Base-by-base conservation (phyloP, 495 filamentous ascomycete species). In the Ramalina intermedia region DNA sequence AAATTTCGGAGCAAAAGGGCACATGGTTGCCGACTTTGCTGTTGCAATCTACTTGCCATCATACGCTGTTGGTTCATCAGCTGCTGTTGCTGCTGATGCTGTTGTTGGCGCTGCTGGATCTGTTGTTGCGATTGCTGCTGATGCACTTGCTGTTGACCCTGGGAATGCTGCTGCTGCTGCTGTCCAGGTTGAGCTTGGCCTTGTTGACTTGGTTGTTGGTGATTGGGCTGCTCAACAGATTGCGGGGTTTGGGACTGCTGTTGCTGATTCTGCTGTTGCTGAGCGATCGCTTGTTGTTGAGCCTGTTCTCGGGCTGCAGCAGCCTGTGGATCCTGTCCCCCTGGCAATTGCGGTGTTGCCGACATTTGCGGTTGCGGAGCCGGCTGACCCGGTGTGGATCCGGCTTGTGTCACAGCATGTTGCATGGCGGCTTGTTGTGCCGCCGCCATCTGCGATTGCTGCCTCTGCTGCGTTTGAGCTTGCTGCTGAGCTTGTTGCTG, bases 1-100 rank as follows among this genome's bases (percentile, higher is more conserved):
- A 89, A 89, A 46, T 71, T 69, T 53, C 82, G 69, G 37, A 95
- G 64, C 52, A 70, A 75, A 44, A 89, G 57, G 11, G 85, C 62
- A 23, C 74, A 73, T 8, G 72, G 57, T 4, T 78, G 78, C 55
- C 76, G 66, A 17, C 13, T 23, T 44, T 67, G 53, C 6, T 67
- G 51, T 18, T 54, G 51, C 47, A 27, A 13, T 49, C 29, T 33
- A 13, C 12, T 33, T 13, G 29, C 12, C 29, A 33, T 33, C 7
- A 9, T 33, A 33, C 61, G 65, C 39, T 69, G 69, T 20, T 71
- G 66, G 33, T 69, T 62, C 21, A 66, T 62, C 16, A 58, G 58
- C 39, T 68, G 65, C 20, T 67, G 66, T 16, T 59, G 66, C 39
- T 54, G 57, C 43, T 65, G 62, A 49, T 68, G 69, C 1, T 35